These are phyloP conservation scores for Acacia concinna DNA, from an alignment of 331 rosid species.

Conservation along the genomic window DNA sequence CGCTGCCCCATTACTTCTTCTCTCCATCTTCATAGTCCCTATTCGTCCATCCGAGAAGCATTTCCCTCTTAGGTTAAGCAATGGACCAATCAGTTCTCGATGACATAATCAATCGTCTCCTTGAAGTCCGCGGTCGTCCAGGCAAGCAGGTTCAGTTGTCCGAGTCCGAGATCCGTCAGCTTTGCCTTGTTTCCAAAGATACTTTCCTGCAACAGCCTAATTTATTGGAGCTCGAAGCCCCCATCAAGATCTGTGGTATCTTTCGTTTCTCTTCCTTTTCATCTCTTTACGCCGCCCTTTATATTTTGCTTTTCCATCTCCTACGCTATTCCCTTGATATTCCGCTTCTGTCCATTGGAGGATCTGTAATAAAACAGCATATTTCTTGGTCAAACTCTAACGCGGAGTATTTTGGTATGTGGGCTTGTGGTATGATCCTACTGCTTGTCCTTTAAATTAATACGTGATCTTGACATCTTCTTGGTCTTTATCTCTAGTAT, in stretches of 20 bases:
- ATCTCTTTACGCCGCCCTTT: not conserved
- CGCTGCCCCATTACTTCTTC: constrained; percentile 16
- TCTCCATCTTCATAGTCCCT: not conserved
- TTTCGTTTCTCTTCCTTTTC: not conserved
- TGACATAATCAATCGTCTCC: constrained; percentile 81
- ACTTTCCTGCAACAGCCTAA: constrained; percentile 84
- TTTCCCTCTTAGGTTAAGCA: constrained; percentile 41
- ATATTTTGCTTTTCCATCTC: not conserved
- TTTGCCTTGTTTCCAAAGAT: constrained; percentile 63
- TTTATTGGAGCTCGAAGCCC: constrained; percentile 83
- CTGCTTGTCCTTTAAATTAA: not conserved
- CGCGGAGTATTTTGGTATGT: not conserved
- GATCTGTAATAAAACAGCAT: not conserved
- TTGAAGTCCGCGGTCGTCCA: constrained; percentile 78
- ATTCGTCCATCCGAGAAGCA: constrained; percentile 19
- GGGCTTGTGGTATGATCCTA: not conserved
- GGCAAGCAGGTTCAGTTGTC: constrained; percentile 96
- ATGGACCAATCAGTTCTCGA: constrained; percentile 81
- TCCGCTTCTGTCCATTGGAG: not conserved
- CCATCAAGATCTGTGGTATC: constrained; percentile 92
- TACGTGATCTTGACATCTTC: not conserved
- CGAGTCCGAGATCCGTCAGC: constrained; percentile 93
- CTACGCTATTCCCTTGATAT: not conserved
- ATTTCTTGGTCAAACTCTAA: constrained; percentile 2
- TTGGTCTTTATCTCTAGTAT: not conserved